A percentile compares a stretch with the other conserved stretches of the same genome.
Conservation (phyloP, 305 asterid species). For the Ilex paraguariensis region DNA sequence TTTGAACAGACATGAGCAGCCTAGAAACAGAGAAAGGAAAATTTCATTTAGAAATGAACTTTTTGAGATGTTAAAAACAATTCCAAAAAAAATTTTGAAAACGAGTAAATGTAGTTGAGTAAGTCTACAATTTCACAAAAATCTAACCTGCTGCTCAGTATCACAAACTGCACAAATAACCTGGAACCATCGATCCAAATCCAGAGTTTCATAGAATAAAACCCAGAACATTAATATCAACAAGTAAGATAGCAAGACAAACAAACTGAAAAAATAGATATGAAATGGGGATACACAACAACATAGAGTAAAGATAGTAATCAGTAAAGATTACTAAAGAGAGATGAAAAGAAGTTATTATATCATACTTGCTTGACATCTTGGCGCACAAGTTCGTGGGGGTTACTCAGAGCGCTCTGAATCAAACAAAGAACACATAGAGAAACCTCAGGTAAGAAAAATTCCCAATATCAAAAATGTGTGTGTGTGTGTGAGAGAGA, state of each 20-base stretch:
- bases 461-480: too few species aligned
- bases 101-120: too few species aligned
- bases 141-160: slow-evolving; percentile 27
- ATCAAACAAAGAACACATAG: slow-evolving; percentile 1
- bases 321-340: too few species aligned
- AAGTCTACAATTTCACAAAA: neutral
- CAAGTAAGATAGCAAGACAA: neutral
- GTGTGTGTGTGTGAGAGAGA: neutral
- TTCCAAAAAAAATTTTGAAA: too few species aligned
- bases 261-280: slow-evolving; percentile 5
- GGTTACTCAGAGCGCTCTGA: slow-evolving; percentile 59
- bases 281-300: neutral
- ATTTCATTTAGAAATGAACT: neutral
- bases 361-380: slow-evolving; percentile 61
- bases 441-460: slow-evolving; percentile 1
- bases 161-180: slow-evolving; percentile 31
- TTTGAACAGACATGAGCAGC: slow-evolving; percentile 56
- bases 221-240: neutral
- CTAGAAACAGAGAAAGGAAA: slow-evolving; percentile 24
- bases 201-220: neutral
- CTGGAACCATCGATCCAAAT: slow-evolving; percentile 12
- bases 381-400: slow-evolving; percentile 79
- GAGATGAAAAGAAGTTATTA: too few species aligned
- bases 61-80: too few species aligned
- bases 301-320: too few species aligned